phyloP scores from a whole-genome alignment of 768 basidiomycete species.

The Suillus tomentosus region DNA sequence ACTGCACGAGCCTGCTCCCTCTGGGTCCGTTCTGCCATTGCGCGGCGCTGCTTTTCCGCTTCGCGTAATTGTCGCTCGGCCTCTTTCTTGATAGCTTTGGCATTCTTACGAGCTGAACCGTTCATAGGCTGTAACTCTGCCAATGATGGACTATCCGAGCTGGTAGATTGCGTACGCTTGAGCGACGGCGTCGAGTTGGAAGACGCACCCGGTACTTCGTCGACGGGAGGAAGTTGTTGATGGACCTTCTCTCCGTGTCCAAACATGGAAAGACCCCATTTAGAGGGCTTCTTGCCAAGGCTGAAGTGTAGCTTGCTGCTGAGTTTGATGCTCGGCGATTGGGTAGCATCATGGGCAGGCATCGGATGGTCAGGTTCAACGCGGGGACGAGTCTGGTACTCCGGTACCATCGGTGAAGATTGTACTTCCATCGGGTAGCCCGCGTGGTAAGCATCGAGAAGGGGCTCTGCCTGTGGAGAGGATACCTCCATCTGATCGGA shows the following conservation, averaged over 20 bases:
- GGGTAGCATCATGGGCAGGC: slow-evolving; percentile 40
- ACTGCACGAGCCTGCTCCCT: slow-evolving; percentile 91
- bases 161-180: slow-evolving; percentile 78
- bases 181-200: slow-evolving; percentile 61
- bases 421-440: slow-evolving; percentile 52
- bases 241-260: slow-evolving; percentile 69
- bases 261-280: slow-evolving; percentile 71
- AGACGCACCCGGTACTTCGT: slow-evolving; percentile 55
- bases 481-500: slow-evolving; percentile 60
- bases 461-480: slow-evolving; percentile 45
- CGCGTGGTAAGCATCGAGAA: slow-evolving; percentile 40
- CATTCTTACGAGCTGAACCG: slow-evolving; percentile 49
- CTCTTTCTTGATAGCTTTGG: slow-evolving; percentile 81
- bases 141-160: slow-evolving; percentile 69
- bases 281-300: slow-evolving; percentile 69
- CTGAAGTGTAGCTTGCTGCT: slow-evolving; percentile 60
- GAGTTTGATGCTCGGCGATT: slow-evolving; percentile 51
- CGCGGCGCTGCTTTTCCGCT: slow-evolving; percentile 83
- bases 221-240: slow-evolving; percentile 69
- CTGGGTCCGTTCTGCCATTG: slow-evolving; percentile 69
- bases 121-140: slow-evolving; percentile 54
- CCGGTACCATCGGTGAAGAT: slow-evolving; percentile 53
- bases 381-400: slow-evolving; percentile 48
- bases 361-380: slow-evolving; percentile 38
- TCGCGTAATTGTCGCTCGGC: slow-evolving; percentile 76